phyloP scores from a whole-genome alignment of 2,329 filamentous ascomycete species.

The Cladosporium sp. region DNA sequence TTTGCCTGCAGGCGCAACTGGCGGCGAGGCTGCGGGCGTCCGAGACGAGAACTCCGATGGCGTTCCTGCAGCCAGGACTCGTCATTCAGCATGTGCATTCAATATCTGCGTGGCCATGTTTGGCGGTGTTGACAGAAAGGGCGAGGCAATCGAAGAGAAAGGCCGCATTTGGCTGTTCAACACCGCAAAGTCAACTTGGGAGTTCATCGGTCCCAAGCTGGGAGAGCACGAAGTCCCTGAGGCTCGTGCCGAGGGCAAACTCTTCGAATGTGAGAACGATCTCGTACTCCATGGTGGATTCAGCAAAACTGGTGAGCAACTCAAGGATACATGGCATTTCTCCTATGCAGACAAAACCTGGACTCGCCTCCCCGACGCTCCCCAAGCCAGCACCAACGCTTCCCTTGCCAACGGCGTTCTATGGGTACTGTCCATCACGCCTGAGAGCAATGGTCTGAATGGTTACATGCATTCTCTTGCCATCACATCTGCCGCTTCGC shows the following conservation, averaged over 20 bases:
- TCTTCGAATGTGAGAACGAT: conserved; percentile 34
- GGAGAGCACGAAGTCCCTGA: conserved; percentile 30
- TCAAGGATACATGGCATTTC: conserved; percentile 36
- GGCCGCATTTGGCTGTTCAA: conserved; percentile 46
- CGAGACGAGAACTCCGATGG: conserved; percentile 3
- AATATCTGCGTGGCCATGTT: conserved; percentile 43
- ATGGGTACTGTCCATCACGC: conserved; percentile 42
- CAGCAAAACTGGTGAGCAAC: conserved; percentile 25
- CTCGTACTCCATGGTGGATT: conserved; percentile 34
- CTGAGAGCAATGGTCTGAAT: conserved; percentile 30
- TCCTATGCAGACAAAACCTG: conserved; percentile 29
- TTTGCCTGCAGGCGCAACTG: conserved; percentile 28
- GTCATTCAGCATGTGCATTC: conserved; percentile 44
- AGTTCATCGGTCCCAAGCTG: conserved; percentile 25
- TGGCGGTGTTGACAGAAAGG: conserved; percentile 39
- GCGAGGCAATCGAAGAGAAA: conserved; percentile 37
- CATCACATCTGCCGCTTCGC: conserved; percentile 19
- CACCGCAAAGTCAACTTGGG: conserved; percentile 34
- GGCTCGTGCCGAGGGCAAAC: conserved; percentile 28
- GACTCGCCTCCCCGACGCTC: conserved; percentile 33
- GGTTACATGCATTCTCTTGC: conserved; percentile 33
- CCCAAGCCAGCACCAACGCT: conserved; percentile 36
- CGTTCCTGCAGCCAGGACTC: conserved; percentile 39
- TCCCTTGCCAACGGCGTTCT: conserved; percentile 40
- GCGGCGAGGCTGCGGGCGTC: conserved; percentile 9